Percentiles rank a stretch among this genome's conserved stretches.
These are phyloP conservation scores for Neltuma alba DNA, from an alignment of 306 rosid genomes.

Conservation along the genomic window DNA sequence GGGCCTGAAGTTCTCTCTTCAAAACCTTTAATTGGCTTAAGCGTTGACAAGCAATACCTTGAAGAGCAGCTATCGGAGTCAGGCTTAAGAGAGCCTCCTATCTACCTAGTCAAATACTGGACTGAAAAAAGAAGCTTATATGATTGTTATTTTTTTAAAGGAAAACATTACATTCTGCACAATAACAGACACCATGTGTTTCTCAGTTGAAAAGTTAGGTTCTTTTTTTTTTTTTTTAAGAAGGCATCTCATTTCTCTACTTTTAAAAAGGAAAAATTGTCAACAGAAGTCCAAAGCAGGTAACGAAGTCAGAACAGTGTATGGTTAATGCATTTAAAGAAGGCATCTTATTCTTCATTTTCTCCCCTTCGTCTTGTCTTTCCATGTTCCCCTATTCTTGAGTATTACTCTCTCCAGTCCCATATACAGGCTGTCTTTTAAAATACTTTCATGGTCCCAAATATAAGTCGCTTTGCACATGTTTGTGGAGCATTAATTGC, in stretches of 20 bases:
- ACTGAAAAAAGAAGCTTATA: background rate
- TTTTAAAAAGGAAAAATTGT: background rate
- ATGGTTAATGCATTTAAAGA: background rate
- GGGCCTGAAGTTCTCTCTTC: conserved; percentile 11
- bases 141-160: background rate
- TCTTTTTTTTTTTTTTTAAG: too few relatives aligned
- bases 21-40: conserved; percentile 1
- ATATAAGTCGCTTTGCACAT: background rate
- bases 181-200: background rate
- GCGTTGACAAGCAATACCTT: background rate
- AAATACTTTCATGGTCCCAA: background rate
- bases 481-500: background rate
- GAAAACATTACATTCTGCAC: background rate
- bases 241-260: background rate
- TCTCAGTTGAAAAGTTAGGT: conserved; percentile 14
- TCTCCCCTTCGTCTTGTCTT: background rate
- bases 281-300: background rate
- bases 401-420: background rate
- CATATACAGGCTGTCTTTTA: background rate
- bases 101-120: too few relatives aligned
- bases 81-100: too few relatives aligned
- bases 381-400: background rate
- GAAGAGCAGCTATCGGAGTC: too few relatives aligned
- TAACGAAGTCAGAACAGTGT: background rate
- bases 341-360: conserved; percentile 3